phyloP scores from a whole-genome alignment of 2,329 filamentous ascomycete species.

The Xylogone sp. region DNA sequence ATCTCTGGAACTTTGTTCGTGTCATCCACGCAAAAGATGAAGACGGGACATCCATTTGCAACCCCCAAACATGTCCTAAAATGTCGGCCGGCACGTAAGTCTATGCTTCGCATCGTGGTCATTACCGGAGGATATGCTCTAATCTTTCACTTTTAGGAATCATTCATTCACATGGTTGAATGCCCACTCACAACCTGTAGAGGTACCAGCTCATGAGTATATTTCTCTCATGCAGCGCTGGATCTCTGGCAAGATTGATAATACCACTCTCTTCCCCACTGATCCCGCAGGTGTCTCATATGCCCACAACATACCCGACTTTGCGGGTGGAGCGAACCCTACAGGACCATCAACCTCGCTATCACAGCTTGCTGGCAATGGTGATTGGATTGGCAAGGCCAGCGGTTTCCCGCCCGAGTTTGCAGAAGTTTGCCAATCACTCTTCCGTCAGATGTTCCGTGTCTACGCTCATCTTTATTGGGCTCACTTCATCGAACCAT shows the following conservation, averaged over 20 bases:
- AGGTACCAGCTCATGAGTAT: constrained; percentile 89
- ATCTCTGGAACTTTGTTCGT: constrained; percentile 84
- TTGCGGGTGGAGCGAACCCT: constrained; percentile 40
- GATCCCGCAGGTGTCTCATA: constrained; percentile 69
- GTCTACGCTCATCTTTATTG: constrained; percentile 98
- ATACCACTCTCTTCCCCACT: constrained; percentile 85
- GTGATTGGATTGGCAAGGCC: constrained; percentile 84
- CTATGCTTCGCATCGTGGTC: neutral
- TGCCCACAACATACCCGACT: constrained; percentile 57
- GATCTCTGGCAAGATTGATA: constrained; percentile 94
- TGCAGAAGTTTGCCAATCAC: constrained; percentile 83
- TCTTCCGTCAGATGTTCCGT: constrained; percentile 98
- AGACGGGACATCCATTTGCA: constrained; percentile 76
- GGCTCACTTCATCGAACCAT: constrained; percentile 83
- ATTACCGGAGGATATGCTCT: constrained; percentile 2
- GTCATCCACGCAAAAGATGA: constrained; percentile 85
- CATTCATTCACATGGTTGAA: constrained; percentile 97
- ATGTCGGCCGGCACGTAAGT: constrained; percentile 94
- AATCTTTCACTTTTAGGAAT: constrained; percentile 49
- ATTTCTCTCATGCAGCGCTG: constrained; percentile 95
- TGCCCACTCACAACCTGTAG: constrained; percentile 79
- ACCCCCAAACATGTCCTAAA: constrained; percentile 75
- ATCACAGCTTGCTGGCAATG: constrained; percentile 56
- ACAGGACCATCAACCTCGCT: constrained; percentile 50
- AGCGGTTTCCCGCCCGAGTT: constrained; percentile 92